Conservation (phyloP, 2,329 filamentous ascomycete genomes). For the Paecilomyces variotii region DNA sequence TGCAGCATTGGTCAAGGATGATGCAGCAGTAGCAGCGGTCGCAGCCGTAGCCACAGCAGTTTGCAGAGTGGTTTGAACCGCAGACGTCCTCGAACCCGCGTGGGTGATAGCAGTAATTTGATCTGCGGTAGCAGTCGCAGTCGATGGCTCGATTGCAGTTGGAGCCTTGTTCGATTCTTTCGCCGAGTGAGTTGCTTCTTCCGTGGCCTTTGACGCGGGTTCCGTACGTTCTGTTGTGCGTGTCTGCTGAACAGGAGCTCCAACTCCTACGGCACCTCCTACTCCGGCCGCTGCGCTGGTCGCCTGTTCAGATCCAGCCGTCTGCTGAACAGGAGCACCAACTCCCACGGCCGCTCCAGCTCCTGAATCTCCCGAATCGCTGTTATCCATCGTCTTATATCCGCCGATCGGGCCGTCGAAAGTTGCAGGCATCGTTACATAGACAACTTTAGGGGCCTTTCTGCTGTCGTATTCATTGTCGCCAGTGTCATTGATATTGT, state of each 20-base stretch:
- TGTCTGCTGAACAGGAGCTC: background rate
- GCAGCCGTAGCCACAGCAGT: constrained; percentile 18
- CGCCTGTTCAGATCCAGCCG: background rate
- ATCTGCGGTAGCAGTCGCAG: constrained; percentile 5
- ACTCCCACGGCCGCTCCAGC: background rate
- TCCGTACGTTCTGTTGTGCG: background rate
- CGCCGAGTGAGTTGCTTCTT: background rate
- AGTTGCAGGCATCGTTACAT: constrained; percentile 46
- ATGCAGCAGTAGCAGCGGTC: constrained; percentile 12
- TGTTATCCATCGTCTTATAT: constrained; percentile 32
- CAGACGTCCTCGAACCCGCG: constrained; percentile 3
- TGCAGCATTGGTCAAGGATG: constrained; percentile 5
- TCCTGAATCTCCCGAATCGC: constrained; percentile 3
- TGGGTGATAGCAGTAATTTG: constrained; percentile 3
- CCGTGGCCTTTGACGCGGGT: background rate
- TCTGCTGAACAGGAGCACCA: background rate
- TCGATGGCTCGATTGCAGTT: constrained; percentile 2
- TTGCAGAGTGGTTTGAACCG: constrained; percentile 12
- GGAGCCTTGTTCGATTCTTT: background rate
- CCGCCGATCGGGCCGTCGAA: constrained; percentile 45
- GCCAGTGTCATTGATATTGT: constrained; percentile 1
- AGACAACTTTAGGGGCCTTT: constrained; percentile 29
- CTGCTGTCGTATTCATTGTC: background rate
- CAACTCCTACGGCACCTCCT: background rate
- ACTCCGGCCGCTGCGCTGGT: background rate